Percentiles rank a stretch among this genome's conserved stretches.
Evolutionary conservation across 176 grass and related monocot species (phyloP).

Genomic region (Zizania latifolia): DNA sequence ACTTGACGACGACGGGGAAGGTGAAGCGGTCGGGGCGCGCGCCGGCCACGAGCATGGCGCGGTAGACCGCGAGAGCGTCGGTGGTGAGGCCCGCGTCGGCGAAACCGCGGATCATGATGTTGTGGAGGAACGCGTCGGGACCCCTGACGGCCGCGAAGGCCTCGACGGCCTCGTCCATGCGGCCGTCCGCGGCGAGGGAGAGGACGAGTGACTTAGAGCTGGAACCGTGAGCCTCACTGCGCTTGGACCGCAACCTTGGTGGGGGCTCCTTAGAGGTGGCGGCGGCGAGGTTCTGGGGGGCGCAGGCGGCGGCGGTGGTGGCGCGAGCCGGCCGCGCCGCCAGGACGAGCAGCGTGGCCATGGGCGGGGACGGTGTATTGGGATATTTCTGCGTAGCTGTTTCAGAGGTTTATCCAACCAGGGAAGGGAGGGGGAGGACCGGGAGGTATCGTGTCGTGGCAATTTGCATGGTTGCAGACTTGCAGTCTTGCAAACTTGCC

Average conservation of each 20-base stretch:
- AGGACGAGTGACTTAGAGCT: constrained; percentile 31
- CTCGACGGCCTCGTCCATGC: constrained; percentile 47
- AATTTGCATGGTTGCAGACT: no score
- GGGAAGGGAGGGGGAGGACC: constrained; percentile 10
- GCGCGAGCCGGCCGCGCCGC: constrained; percentile 31
- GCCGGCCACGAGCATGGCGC: constrained; percentile 47
- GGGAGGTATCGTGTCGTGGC: constrained; percentile 10
- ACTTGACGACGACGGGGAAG: constrained; percentile 72
- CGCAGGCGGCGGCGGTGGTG: constrained; percentile 5
- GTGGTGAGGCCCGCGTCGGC: constrained; percentile 43
- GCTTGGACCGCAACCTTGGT: constrained; percentile 18
- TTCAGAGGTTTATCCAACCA: constrained; percentile 29
- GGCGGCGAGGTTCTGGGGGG: background rate
- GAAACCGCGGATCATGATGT: constrained; percentile 72
- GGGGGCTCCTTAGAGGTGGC: constrained; percentile 35
- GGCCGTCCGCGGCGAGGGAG: constrained; percentile 45
- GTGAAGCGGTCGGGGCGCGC: constrained; percentile 60
- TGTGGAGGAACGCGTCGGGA: constrained; percentile 62
- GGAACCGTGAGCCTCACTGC: background rate
- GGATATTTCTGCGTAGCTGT: background rate
- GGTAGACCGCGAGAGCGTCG: constrained; percentile 44
- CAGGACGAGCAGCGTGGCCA: constrained; percentile 48
- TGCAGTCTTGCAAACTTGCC: no score
- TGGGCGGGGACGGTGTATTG: constrained; percentile 12
- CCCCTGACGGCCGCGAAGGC: constrained; percentile 36